These are phyloP conservation scores for Cucurbitaria berberidis DNA, from an alignment of 2,329 filamentous ascomycete genomes.

Conservation along the genomic window DNA sequence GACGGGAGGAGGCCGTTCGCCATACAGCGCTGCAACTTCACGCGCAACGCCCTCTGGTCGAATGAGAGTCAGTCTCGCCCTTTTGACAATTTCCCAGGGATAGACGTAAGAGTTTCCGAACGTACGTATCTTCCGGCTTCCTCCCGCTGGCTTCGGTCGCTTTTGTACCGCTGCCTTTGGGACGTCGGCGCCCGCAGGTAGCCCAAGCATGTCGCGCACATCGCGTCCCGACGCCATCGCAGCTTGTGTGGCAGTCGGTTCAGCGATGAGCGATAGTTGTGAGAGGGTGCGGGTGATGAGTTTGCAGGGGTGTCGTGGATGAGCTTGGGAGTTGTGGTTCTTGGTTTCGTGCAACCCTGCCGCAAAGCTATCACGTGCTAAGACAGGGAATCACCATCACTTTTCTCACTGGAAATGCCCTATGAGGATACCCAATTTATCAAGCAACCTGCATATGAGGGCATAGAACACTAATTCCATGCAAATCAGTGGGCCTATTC, in stretches of 20 bases:
- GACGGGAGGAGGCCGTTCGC: conserved; percentile 50
- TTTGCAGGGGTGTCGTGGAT: conserved; percentile 32
- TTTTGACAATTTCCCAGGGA: conserved; percentile 26
- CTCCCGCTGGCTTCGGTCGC: conserved; percentile 69
- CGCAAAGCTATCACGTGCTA: conserved; percentile 1
- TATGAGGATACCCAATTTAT: too few relatives aligned
- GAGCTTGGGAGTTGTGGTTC: conserved; percentile 22
- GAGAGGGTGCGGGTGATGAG: conserved; percentile 33
- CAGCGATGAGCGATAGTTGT: conserved; percentile 22
- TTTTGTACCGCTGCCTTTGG: conserved; percentile 64
- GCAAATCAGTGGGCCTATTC: too few relatives aligned
- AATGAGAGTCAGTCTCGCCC: conserved; percentile 29
- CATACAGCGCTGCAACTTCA: conserved; percentile 50
- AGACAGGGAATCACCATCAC: too few relatives aligned
- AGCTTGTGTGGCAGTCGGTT: conserved; percentile 23
- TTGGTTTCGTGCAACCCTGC: conserved; percentile 16
- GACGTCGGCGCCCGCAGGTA: conserved; percentile 63
- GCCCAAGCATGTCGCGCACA: conserved; percentile 85
- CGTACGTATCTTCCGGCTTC: conserved; percentile 63
- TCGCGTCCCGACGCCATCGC: conserved; percentile 59
- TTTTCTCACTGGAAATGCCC: too few relatives aligned
- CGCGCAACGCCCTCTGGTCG: conserved; percentile 48
- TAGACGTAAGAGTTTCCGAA: conserved; percentile 22
- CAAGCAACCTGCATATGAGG: too few relatives aligned
- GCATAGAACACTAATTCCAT: too few relatives aligned